These are phyloP conservation scores for Triadica sebifera DNA, from an alignment of 345 rosid genomes.

Conservation along the genomic window DNA sequence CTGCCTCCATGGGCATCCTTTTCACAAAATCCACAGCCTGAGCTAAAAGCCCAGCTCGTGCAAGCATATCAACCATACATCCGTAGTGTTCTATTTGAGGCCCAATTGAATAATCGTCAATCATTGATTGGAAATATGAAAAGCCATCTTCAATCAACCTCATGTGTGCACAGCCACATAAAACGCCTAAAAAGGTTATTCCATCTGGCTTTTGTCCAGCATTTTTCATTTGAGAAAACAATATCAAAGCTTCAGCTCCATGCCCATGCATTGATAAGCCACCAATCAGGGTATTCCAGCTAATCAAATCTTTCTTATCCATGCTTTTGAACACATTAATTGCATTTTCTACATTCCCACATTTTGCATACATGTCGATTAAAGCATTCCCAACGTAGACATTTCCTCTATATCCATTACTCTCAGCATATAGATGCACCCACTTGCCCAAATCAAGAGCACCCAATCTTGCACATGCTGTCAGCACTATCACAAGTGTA, in stretches of 20 bases:
- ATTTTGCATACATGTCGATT: slow-evolving; percentile 85
- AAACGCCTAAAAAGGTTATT: slow-evolving; percentile 66
- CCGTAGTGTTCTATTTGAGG: slow-evolving; percentile 90
- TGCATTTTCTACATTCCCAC: slow-evolving; percentile 62
- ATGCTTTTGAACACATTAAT: slow-evolving; percentile 48
- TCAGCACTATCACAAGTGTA: slow-evolving; percentile 62
- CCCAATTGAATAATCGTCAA: slow-evolving; percentile 46
- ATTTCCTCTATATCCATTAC: slow-evolving; percentile 52
- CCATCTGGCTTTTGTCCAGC: slow-evolving; percentile 57
- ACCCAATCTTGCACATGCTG: slow-evolving; percentile 80
- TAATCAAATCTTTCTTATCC: slow-evolving; percentile 65
- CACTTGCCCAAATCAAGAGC: slow-evolving; percentile 70
- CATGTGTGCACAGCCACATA: slow-evolving; percentile 72
- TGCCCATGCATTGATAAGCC: slow-evolving; percentile 71
- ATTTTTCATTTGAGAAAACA: slow-evolving; percentile 58
- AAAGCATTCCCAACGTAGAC: slow-evolving; percentile 64
- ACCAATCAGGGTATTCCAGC: slow-evolving; percentile 74
- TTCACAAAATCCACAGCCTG: slow-evolving; percentile 69
- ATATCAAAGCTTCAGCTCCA: slow-evolving; percentile 58
- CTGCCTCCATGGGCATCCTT: slow-evolving; percentile 66
- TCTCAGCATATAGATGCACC: slow-evolving; percentile 59
- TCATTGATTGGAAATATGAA: slow-evolving; percentile 64
- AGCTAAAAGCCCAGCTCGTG: slow-evolving; percentile 63
- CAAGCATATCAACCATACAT: slow-evolving; percentile 78
- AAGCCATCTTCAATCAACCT: slow-evolving; percentile 72